Evolutionary conservation across 1,284 basidiomycete genomes (phyloP).

Genomic region (Xerocomus minutiporus): DNA sequence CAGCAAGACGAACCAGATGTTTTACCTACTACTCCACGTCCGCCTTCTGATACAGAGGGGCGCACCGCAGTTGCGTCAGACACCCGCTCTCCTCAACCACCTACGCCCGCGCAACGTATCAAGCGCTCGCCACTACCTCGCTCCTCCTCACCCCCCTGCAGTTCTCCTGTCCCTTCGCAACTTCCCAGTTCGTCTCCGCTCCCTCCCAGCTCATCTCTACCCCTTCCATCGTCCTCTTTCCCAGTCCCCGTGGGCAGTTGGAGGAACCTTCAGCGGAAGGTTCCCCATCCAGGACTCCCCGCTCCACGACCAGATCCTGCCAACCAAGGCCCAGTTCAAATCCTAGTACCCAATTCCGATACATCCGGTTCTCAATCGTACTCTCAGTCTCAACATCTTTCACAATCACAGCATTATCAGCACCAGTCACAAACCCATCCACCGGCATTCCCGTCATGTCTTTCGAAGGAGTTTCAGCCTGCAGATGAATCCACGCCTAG

Average conservation of each 20-base stretch:
- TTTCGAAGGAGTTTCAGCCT: constrained; percentile 19
- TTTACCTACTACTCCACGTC: not conserved
- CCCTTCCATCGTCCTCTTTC: constrained; percentile 7
- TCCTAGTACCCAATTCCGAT: constrained; percentile 33
- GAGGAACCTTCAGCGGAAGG: constrained; percentile 27
- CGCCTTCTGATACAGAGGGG: constrained; percentile 2
- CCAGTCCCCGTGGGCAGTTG: constrained; percentile 7
- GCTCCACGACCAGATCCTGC: constrained; percentile 9
- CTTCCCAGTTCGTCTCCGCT: constrained; percentile 14
- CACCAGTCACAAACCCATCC: constrained; percentile 5
- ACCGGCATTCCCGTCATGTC: constrained; percentile 14
- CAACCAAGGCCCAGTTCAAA: constrained; percentile 21
- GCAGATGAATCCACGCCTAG: constrained; percentile 19
- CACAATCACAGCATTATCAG: constrained; percentile 19
- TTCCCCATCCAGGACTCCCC: constrained; percentile 23
- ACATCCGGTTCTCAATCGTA: constrained; percentile 27
- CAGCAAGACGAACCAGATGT: constrained; percentile 1
- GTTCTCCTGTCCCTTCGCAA: constrained; percentile 11
- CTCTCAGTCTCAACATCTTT: constrained; percentile 17
- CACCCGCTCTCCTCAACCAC: constrained; percentile 23
- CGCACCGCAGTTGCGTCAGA: constrained; percentile 7
- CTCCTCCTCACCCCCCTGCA: constrained; percentile 6
- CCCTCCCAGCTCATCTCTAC: constrained; percentile 11
- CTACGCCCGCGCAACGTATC: constrained; percentile 30
- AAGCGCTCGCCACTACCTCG: constrained; percentile 6